phyloP scores from a whole-genome alignment of 768 basidiomycete species.

The Leucocoprinus sp. region DNA sequence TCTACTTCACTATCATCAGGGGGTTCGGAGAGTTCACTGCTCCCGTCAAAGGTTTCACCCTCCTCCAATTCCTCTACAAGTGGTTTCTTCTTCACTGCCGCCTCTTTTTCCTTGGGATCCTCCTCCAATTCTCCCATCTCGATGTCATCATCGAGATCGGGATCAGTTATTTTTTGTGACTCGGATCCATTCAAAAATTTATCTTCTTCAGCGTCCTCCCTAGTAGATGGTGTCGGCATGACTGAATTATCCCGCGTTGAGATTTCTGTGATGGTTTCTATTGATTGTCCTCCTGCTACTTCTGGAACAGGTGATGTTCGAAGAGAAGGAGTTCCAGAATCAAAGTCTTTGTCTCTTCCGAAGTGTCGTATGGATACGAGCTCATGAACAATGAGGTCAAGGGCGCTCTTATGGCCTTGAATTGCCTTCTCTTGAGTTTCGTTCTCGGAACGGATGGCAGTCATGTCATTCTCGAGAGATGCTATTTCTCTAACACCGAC shows the following conservation, averaged over 20 bases:
- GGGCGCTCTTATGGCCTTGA: conserved; percentile 56
- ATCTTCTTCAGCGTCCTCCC: conserved; percentile 19
- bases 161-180: conserved; percentile 14
- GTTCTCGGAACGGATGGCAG: conserved; percentile 65
- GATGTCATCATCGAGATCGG: conserved; percentile 51
- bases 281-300: conserved; percentile 4
- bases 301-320: conserved; percentile 37
- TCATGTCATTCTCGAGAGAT: conserved; percentile 70
- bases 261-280: conserved; percentile 11
- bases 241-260: conserved; percentile 6
- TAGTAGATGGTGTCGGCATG: conserved; percentile 13
- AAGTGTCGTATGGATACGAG: conserved; percentile 54
- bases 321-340: conserved; percentile 35
- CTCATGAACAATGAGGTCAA: conserved; percentile 58
- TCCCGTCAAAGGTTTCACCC: conserved; percentile 77
- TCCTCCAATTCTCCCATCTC: conserved; percentile 92
- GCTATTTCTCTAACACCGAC: conserved; percentile 47
- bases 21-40: conserved; percentile 70
- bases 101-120: conserved; percentile 40
- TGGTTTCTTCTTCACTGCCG: conserved; percentile 37
- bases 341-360: conserved; percentile 56
- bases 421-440: conserved; percentile 63
- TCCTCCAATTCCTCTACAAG: conserved; percentile 71
- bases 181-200: conserved; percentile 16
- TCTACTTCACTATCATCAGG: conserved; percentile 41